phyloP scores from a whole-genome alignment of 2,329 filamentous ascomycete genomes.

The Ophiocordyceps polyrhachis-furcata region DNA sequence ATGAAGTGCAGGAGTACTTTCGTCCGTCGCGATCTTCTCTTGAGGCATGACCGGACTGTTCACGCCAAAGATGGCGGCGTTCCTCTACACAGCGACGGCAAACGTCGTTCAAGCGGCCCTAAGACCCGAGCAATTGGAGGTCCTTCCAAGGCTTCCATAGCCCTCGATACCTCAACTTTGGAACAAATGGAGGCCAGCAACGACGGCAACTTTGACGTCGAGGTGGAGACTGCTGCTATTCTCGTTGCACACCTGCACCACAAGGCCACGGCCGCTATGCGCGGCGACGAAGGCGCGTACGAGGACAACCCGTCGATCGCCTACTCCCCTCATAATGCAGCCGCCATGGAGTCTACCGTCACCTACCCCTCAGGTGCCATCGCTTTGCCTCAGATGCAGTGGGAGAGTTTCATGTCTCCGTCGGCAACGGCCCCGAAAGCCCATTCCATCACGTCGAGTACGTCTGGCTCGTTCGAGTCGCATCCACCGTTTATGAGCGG shows the following conservation, averaged over 20 bases:
- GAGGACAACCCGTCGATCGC: conserved; percentile 42
- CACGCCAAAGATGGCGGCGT: conserved; percentile 95
- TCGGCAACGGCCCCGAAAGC: conserved; percentile 53
- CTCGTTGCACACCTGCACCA: conserved; percentile 96
- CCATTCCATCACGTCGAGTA: conserved; percentile 50
- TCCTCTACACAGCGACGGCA: conserved; percentile 83
- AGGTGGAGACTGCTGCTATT: conserved; percentile 97
- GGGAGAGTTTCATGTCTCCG: conserved; percentile 73
- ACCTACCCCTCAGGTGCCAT: conserved; percentile 64
- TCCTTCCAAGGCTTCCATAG: conserved; percentile 57
- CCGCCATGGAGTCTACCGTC: conserved; percentile 59
- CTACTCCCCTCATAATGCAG: conserved; percentile 52
- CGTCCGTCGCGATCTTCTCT: conserved; percentile 85
- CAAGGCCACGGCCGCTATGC: conserved; percentile 63
- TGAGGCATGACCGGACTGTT: conserved; percentile 94
- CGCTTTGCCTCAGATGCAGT: conserved; percentile 70
- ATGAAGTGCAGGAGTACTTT: conserved; percentile 97
- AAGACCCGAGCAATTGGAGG: conserved; percentile 45
- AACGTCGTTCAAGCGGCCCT: conserved; percentile 55
- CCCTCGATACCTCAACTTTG: conserved; percentile 67
- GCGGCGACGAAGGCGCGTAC: conserved; percentile 34
- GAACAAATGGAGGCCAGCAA: conserved; percentile 86
- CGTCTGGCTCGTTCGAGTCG: conserved; percentile 48
- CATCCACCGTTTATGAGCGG: conserved; percentile 43
- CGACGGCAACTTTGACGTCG: conserved; percentile 85